Percentiles rank a stretch among this genome's conserved stretches.
Evolutionary conservation across 2,329 filamentous ascomycete genomes (phyloP).

Genomic region (Colletotrichum brevisporum): DNA sequence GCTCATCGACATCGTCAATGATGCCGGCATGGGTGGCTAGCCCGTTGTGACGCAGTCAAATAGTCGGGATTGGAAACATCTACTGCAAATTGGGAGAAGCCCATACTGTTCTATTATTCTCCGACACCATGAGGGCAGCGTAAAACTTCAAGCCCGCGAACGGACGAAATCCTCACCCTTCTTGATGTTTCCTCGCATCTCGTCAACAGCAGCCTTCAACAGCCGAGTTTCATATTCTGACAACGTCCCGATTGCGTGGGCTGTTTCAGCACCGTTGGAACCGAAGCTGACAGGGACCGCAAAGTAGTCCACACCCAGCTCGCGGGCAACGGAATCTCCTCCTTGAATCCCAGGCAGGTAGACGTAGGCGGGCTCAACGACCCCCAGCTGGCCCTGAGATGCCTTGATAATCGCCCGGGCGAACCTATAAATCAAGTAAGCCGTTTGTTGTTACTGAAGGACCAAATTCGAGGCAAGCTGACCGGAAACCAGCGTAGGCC

Average conservation of each 20-base stretch:
- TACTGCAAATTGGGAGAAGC: no score
- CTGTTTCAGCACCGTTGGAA: background rate
- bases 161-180: conserved; percentile 13
- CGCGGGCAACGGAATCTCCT: conserved; percentile 70
- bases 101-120: no score
- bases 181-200: conserved; percentile 16
- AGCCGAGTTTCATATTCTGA: conserved; percentile 9
- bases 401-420: conserved; percentile 82
- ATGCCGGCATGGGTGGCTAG: background rate
- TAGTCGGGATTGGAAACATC: no score
- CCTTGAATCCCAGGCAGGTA: conserved; percentile 79
- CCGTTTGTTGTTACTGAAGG: no score
- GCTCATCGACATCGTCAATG: conserved; percentile 27
- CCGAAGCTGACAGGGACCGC: conserved; percentile 28
- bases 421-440: conserved; percentile 31
- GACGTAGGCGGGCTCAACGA: conserved; percentile 71
- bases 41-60: no score
- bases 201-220: conserved; percentile 3
- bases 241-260: background rate
- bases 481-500: conserved; percentile 73
- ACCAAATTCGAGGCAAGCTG: background rate
- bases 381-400: conserved; percentile 78
- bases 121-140: no score
- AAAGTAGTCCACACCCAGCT: conserved; percentile 75
- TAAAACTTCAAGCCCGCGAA: background rate